Base-by-base conservation (phyloP, 805 yeast genomes). In the Candida yuanshanica region DNA sequence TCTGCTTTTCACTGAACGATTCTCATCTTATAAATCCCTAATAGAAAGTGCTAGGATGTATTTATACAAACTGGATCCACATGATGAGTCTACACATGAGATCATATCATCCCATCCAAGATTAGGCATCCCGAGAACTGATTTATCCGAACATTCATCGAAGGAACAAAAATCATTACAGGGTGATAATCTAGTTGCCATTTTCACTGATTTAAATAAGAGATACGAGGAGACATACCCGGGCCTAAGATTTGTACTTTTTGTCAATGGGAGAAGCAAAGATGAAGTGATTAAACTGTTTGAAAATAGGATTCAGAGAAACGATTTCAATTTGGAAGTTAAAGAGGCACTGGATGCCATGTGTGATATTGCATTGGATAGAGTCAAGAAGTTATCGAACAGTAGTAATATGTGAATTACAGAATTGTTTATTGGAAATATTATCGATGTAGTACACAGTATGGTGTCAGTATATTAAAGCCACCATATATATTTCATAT, bases 41-140 rank as follows among this genome's bases (percentile, higher is more conserved):
- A 48, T 55, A 13, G 49, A 48, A 7, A 31, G 29, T 3, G 48
- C 57, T 10, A 38, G 52, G 23, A 5, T 16, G 5, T 20, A 38
- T 10, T 45, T 55, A 21, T 20, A 39, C 8, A 35, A 38, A 16
- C 25, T 55, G 12, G 47, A 50, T 20, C 52, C 56, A 16, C 41
- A 38, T 5, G 32, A 43, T 12, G 33, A 32, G 2, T 24, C 45
- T 2, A 49, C 53, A 7, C 41, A 47, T 23, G 64, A 72, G 31
- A 87, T 90, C 42, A 77, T 90, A n/a, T 81, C 86, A 1, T 95
- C 96, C 0, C 97, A 89, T 63, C 97, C 97, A 14, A 69, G 96
- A 42, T 66, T 89, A 14, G 97, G 97, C 1, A 85, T 84, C 4
- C 68, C 79, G 4, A 69, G 62, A 41, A 46, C 62, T 16, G 69